phyloP scores from a whole-genome alignment of 179 eudicot genomes.

The Nepenthes alata region DNA sequence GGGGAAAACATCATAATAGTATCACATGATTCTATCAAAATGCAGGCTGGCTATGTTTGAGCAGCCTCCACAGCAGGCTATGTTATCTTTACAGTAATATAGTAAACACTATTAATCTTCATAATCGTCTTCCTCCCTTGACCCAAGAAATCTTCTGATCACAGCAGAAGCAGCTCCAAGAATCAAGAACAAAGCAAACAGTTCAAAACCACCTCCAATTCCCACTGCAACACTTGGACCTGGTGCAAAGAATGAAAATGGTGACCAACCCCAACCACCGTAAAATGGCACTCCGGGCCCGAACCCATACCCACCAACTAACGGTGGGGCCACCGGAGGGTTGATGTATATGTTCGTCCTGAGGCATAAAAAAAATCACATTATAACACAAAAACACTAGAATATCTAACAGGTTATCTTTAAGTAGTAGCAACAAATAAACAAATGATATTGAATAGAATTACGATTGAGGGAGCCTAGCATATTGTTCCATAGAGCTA shows the following conservation, averaged over 20 bases:
- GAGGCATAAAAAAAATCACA: constrained; percentile 3
- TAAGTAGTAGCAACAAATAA: too few species aligned
- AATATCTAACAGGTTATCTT: too few species aligned
- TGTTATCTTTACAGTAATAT: too few species aligned
- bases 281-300: constrained; percentile 59
- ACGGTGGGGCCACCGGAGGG: constrained; percentile 82
- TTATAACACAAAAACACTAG: not conserved
- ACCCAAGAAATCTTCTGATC: constrained; percentile 43
- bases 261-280: constrained; percentile 97
- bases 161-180: constrained; percentile 73
- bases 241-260: constrained; percentile 80
- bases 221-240: constrained; percentile 78
- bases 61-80: too few species aligned
- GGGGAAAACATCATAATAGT: too few species aligned
- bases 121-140: constrained; percentile 51
- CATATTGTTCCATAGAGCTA: too few species aligned
- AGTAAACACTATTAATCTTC: not conserved
- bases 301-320: constrained; percentile 77
- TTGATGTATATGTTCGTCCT: constrained; percentile 85
- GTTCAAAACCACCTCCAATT: constrained; percentile 78
- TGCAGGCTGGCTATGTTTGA: too few species aligned
- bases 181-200: constrained; percentile 43
- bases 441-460: too few species aligned
- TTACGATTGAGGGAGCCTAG: too few species aligned
- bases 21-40: too few species aligned